These are phyloP conservation scores for Penicillium sp. DNA, from an alignment of 2,329 filamentous ascomycete genomes.

Conservation along the genomic window DNA sequence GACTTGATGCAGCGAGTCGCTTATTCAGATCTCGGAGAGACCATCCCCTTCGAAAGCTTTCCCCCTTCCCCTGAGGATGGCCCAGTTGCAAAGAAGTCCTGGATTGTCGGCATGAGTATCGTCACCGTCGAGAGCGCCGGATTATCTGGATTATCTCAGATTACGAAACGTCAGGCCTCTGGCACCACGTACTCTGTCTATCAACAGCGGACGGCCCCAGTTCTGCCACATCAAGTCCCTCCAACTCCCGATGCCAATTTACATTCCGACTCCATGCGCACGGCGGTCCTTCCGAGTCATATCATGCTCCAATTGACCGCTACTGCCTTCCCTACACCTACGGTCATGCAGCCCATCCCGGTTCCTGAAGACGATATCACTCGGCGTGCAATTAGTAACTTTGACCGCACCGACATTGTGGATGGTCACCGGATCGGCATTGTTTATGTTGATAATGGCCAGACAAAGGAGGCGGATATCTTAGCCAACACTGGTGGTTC, in stretches of 20 bases:
- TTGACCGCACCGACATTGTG: conserved; percentile 84
- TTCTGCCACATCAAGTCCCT: conserved; percentile 47
- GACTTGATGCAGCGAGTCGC: conserved; percentile 92
- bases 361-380: conserved; percentile 71
- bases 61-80: conserved; percentile 43
- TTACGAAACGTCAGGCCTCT: conserved; percentile 52
- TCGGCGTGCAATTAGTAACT: conserved; percentile 70
- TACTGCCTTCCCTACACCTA: conserved; percentile 45
- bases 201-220: conserved; percentile 46
- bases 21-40: conserved; percentile 79
- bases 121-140: conserved; percentile 51
- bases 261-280: conserved; percentile 38
- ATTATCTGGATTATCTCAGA: conserved; percentile 47
- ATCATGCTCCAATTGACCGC: conserved; percentile 46
- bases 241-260: conserved; percentile 40
- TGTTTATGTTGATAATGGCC: conserved; percentile 85
- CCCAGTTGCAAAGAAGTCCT: conserved; percentile 47
- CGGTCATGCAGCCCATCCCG: conserved; percentile 66
- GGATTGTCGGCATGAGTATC: conserved; percentile 53
- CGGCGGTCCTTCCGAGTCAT: conserved; percentile 47
- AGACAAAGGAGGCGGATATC: conserved; percentile 79
- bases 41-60: conserved; percentile 43
- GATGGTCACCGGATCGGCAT: conserved; percentile 96
- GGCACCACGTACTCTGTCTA: conserved; percentile 51
- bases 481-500: conserved; percentile 83